Conservation (phyloP, 129 eudicot genomes). For the Silybum marianum region DNA sequence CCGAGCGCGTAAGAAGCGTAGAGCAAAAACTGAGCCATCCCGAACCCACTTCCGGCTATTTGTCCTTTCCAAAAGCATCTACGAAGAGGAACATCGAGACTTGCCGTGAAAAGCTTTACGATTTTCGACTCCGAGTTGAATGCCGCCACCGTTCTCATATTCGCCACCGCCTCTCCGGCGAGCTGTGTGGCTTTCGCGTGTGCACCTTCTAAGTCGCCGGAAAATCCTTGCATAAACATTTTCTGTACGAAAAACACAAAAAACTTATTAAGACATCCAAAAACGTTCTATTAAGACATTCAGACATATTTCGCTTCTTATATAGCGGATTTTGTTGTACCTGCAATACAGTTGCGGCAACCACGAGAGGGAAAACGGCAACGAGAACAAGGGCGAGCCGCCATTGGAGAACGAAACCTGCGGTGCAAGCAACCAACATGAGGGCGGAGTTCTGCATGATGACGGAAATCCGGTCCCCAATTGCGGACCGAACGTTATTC, state of each 20-base stretch:
- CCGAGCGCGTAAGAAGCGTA: slow-evolving; percentile 95
- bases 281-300: neutral
- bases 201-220: slow-evolving; percentile 93
- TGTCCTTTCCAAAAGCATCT: slow-evolving; percentile 98
- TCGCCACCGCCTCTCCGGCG: slow-evolving; percentile 94
- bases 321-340: slow-evolving; percentile 27
- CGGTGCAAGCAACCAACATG: slow-evolving; percentile 93
- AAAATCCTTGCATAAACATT: slow-evolving; percentile 97
- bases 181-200: slow-evolving; percentile 95
- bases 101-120: slow-evolving; percentile 60
- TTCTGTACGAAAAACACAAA: slow-evolving; percentile 50
- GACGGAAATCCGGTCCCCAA: slow-evolving; percentile 89
- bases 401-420: slow-evolving; percentile 92
- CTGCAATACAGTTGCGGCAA: slow-evolving; percentile 96
- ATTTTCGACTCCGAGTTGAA: slow-evolving; percentile 88
- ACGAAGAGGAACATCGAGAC: slow-evolving; percentile 67
- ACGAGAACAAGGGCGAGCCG: slow-evolving; percentile 96
- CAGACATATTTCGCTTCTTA: neutral
- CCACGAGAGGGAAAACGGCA: slow-evolving; percentile 92
- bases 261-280: neutral
- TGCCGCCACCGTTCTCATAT: slow-evolving; percentile 93
- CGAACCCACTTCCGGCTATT: slow-evolving; percentile 92
- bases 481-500: slow-evolving; percentile 88
- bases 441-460: slow-evolving; percentile 97
- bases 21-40: slow-evolving; percentile 87